phyloP scores from a whole-genome alignment of 345 rosid genomes.

The Pugionium cornutum region DNA sequence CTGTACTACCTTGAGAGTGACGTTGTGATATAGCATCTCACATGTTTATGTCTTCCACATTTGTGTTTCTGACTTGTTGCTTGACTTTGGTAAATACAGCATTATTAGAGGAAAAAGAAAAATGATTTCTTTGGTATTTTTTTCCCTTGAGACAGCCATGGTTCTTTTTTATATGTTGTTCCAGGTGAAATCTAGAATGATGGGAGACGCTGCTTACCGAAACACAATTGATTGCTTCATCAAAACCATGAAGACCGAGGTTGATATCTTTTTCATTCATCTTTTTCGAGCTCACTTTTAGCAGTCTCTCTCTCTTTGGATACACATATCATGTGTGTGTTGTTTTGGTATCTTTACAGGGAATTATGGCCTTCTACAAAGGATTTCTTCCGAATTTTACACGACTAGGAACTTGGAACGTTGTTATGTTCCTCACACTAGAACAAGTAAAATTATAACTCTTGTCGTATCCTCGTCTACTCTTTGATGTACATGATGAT shows the following conservation, averaged over 20 bases:
- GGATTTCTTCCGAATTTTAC: slow-evolving; percentile 91
- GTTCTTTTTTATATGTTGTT: slow-evolving; percentile 36
- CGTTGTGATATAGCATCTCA: slow-evolving; percentile 28
- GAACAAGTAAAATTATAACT: slow-evolving; percentile 67
- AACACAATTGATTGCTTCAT: slow-evolving; percentile 88
- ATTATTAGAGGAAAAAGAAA: slow-evolving; percentile 24
- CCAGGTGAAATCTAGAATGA: slow-evolving; percentile 99
- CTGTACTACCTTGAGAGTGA: slow-evolving; percentile 29
- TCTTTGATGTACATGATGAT: background rate
- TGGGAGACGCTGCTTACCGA: slow-evolving; percentile 92
- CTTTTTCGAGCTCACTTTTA: background rate
- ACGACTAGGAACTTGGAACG: slow-evolving; percentile 95
- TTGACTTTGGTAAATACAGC: slow-evolving; percentile 24
- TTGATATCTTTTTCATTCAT: slow-evolving; percentile 24
- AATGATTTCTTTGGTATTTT: slow-evolving; percentile 17
- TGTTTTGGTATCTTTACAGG: slow-evolving; percentile 50
- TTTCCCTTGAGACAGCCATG: slow-evolving; percentile 18
- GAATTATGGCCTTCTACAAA: slow-evolving; percentile 81
- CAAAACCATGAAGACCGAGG: slow-evolving; percentile 89
- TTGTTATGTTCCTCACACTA: slow-evolving; percentile 83
- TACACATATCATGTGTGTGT: slow-evolving; percentile 16
- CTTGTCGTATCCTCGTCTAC: slow-evolving; percentile 17
- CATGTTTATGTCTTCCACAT: slow-evolving; percentile 41
- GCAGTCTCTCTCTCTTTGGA: background rate
- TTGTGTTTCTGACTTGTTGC: slow-evolving; percentile 27